These are phyloP conservation scores for Fraxinus floribunda DNA, from an alignment of 305 asterid genomes.

Conservation along the genomic window DNA sequence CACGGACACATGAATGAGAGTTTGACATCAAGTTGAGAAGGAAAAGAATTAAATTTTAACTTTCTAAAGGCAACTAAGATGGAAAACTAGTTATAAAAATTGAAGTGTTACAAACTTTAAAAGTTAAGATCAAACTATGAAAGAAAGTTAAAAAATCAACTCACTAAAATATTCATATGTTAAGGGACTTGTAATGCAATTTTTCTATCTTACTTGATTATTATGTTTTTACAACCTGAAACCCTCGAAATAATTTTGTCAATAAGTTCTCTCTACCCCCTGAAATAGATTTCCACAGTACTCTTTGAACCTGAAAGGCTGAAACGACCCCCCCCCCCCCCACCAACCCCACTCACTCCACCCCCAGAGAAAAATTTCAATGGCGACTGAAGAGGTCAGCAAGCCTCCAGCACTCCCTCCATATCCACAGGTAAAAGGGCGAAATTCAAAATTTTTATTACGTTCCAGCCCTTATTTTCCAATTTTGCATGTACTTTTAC, in stretches of 20 bases:
- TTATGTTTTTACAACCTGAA: neutral
- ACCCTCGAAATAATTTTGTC: constrained; percentile 21
- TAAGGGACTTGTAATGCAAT: neutral
- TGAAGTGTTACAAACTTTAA: neutral
- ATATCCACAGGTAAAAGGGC: constrained; percentile 4
- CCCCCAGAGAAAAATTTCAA: neutral
- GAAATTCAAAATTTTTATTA: neutral
- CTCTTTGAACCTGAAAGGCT: neutral
- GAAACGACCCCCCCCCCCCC: neutral
- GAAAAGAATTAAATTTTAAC: neutral
- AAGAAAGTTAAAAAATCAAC: neutral
- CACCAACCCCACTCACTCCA: neutral
- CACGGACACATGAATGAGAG: neutral
- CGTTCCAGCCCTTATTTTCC: neutral
- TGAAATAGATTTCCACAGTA: neutral
- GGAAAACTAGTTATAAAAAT: neutral
- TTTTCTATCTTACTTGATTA: neutral
- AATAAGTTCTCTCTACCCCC: constrained; percentile 6
- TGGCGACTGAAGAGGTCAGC: constrained; percentile 16
- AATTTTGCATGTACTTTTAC: constrained; percentile 12
- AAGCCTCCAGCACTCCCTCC: constrained; percentile 16
- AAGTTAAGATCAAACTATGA: neutral
- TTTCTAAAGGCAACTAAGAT: neutral
- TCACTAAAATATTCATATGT: neutral
- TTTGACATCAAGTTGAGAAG: neutral